Percentiles rank a stretch among this genome's conserved stretches.
These are phyloP conservation scores for Candida montana DNA, from an alignment of 805 yeast species.

Conservation along the genomic window DNA sequence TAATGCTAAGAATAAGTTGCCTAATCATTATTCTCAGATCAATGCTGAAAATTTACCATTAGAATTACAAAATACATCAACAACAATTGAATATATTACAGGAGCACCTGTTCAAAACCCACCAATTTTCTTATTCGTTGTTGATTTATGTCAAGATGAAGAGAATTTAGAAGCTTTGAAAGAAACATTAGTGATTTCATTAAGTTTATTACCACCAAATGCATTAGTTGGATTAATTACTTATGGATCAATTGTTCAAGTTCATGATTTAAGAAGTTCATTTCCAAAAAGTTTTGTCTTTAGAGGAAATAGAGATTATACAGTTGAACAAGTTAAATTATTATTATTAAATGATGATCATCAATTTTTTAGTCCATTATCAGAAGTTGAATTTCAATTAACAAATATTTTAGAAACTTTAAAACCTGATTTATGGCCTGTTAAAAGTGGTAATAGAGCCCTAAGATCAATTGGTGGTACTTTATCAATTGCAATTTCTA, in stretches of 20 bases:
- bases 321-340: conserved; percentile 47
- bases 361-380: conserved; percentile 68
- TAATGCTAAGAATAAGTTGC: conserved; percentile 69
- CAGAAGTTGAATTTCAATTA: conserved; percentile 76
- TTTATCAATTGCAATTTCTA: conserved; percentile 71
- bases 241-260: conserved; percentile 84
- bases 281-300: conserved; percentile 76
- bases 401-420: conserved; percentile 74
- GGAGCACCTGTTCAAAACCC: conserved; percentile 77
- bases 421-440: conserved; percentile 83
- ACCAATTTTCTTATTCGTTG: conserved; percentile 79
- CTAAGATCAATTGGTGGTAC: conserved; percentile 93
- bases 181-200: conserved; percentile 69
- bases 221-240: conserved; percentile 85
- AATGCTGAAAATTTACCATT: conserved; percentile 74
- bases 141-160: conserved; percentile 85
- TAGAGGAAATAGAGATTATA: conserved; percentile 83
- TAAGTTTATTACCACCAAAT: conserved; percentile 81
- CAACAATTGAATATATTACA: conserved; percentile 83
- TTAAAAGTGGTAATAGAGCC: conserved; percentile 77
- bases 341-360: conserved; percentile 46
- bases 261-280: conserved; percentile 71
- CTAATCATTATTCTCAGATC: conserved; percentile 74
- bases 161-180: conserved; percentile 82
- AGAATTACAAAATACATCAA: conserved; percentile 62